A percentile compares a stretch with the other conserved stretches of the same genome.
These are phyloP conservation scores for Pseudozyma sp. DNA, from an alignment of 1,284 basidiomycete genomes.

Conservation along the genomic window DNA sequence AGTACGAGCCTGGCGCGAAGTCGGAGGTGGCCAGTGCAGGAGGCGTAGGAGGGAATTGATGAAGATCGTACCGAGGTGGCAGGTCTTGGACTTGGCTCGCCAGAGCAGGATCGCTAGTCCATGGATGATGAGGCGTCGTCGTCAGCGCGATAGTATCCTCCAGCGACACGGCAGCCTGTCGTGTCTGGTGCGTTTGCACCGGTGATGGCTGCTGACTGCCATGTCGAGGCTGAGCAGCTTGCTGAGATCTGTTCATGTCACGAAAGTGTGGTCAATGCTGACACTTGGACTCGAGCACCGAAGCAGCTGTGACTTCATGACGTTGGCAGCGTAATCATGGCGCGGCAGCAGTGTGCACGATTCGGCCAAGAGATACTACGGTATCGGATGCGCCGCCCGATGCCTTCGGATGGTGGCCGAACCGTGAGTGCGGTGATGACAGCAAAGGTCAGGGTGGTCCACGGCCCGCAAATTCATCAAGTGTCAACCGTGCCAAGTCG, in stretches of 20 bases:
- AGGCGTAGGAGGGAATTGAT: conserved; percentile 48
- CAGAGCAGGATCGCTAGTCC: neutral
- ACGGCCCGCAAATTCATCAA: too few relatives aligned
- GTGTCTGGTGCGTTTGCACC: neutral
- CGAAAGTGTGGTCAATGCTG: conserved; percentile 3
- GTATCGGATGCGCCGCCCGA: too few relatives aligned
- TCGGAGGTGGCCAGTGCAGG: conserved; percentile 25
- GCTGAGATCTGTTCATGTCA: neutral
- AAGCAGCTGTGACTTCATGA: neutral
- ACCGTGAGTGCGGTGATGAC: too few relatives aligned
- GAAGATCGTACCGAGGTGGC: conserved; percentile 37
- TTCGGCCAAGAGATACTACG: too few relatives aligned
- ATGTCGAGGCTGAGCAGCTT: conserved; percentile 2
- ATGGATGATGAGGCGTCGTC: neutral
- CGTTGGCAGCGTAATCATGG: conserved; percentile 1
- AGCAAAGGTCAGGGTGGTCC: too few relatives aligned
- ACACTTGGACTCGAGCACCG: conserved; percentile 9
- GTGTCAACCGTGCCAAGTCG: too few relatives aligned
- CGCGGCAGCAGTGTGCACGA: neutral
- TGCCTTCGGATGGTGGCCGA: too few relatives aligned
- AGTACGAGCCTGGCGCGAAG: conserved; percentile 8
- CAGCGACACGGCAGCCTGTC: neutral
- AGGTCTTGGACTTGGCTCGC: conserved; percentile 8
- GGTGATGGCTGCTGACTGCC: neutral
- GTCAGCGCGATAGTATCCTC: neutral